Base-by-base conservation (phyloP, 768 basidiomycete genomes). In the Phylloporus sp. region DNA sequence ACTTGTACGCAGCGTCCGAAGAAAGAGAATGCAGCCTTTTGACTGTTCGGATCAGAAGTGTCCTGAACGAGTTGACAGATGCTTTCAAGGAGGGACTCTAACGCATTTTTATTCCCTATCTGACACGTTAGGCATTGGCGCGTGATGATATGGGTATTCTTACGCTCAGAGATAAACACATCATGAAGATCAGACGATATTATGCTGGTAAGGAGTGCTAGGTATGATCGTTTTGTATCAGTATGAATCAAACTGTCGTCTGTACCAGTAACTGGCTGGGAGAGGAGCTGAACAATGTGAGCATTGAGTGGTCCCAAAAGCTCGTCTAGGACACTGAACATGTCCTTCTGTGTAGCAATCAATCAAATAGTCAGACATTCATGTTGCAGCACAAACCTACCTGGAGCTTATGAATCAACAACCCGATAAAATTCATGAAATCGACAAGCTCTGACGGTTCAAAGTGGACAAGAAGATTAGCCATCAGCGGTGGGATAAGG, bases 361-460 rank as follows among this genome's bases (percentile, higher is more conserved):
- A 32, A 22, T 44, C 34, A 17, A 53, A 44, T 26, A 28, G 9
- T 36, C 13, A 22, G 18, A 32, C 24, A 18, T 49, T n/a, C 10
- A 6, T 18, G 20, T 44, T 22, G 15, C 6, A 24, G 41, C 24
- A 14, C 37, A 38, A 20, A 51, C 65, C 44, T 49, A 92, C 94
- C 75, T 91, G 89, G 44, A 98, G 78, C 62, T 89, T 89, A 64
- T 95, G 91, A 42, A 94, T 84, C 43, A 97, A 71, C 9, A 96
- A 72, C 7, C 86, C 86, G 44, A 99, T 86, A 72, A 99, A 98
- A 59, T 85, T 87, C 77, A 98, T 85, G 59, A 98, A 95, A 61
- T 99, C 96, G 23, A 87, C 84, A 47, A 99, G 71, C 65, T 99
- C 96, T 7, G 85, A 79, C 1, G 92, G 86, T 54, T 96, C 91